Percentiles rank a stretch among this genome's conserved stretches.
These are phyloP conservation scores for Colletotrichum truncatum DNA, from an alignment of 2,329 filamentous ascomycete species.

Conservation along the genomic window DNA sequence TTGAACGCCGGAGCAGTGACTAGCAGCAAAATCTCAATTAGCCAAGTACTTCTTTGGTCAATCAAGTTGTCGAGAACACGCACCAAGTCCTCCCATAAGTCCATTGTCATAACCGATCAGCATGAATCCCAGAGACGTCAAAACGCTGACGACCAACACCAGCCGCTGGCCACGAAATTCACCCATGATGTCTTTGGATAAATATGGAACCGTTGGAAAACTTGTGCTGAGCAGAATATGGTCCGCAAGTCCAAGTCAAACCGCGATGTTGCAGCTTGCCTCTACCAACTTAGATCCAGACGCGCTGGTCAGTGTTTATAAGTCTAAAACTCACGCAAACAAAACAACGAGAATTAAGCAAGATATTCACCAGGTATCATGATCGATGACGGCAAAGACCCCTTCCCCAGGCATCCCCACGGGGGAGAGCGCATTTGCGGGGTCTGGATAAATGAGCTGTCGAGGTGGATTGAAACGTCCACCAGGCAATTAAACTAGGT, in stretches of 20 bases:
- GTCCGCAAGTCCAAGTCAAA: too few relatives aligned
- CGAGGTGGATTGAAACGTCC: not conserved
- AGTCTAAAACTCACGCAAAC: not conserved
- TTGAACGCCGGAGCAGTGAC: conserved; percentile 51
- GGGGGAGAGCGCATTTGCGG: conserved; percentile 5
- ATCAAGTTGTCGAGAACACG: not conserved
- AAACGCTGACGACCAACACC: conserved; percentile 50
- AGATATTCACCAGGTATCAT: not conserved
- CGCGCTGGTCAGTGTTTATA: conserved; percentile 24
- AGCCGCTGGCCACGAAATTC: conserved; percentile 44
- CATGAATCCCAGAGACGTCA: conserved; percentile 57
- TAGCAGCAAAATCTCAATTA: conserved; percentile 34
- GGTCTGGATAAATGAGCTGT: not conserved
- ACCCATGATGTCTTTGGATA: not conserved
- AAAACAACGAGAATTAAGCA: not conserved
- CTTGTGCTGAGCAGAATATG: not conserved
- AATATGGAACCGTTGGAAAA: not conserved
- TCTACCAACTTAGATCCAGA: too few relatives aligned
- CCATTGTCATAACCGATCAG: conserved; percentile 59
- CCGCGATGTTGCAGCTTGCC: too few relatives aligned
- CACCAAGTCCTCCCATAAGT: conserved; percentile 49
- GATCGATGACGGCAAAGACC: conserved; percentile 6
- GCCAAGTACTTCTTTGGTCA: not conserved
- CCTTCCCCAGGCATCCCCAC: conserved; percentile 15
- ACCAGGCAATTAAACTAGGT: conserved; percentile 10